These are phyloP conservation scores for Solanum chacoense DNA, from an alignment of 305 asterid genomes.

Conservation along the genomic window DNA sequence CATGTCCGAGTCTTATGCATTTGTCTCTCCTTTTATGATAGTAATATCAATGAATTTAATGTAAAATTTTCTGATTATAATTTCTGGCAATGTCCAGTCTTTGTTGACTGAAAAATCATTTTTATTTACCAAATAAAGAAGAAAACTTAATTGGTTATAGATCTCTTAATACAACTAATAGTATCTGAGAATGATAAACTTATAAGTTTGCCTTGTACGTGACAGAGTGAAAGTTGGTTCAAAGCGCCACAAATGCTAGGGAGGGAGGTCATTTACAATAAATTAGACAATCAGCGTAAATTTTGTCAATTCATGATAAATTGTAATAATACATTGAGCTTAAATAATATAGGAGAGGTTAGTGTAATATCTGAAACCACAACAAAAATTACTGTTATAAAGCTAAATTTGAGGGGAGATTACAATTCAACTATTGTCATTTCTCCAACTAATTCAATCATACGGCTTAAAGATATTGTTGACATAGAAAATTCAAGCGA, in stretches of 20 bases:
- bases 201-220: background rate
- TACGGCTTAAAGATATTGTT: background rate
- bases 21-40: background rate
- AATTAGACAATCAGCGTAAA: background rate
- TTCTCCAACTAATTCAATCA: background rate
- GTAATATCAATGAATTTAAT: slow-evolving; percentile 9
- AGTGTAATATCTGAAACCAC: background rate
- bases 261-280: background rate
- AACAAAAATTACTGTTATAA: background rate
- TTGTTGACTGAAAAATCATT: background rate
- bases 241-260: background rate
- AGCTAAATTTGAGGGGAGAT: background rate
- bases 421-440: background rate
- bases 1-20: background rate
- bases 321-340: background rate
- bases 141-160: background rate
- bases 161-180: background rate
- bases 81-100: background rate
- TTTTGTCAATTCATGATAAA: background rate
- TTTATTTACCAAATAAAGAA: no score
- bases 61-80: background rate
- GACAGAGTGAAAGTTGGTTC: background rate
- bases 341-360: background rate
- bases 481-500: background rate
- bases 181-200: background rate